Evolutionary conservation across 306 rosid species (phyloP).

Genomic region (Argentina anserina): DNA sequence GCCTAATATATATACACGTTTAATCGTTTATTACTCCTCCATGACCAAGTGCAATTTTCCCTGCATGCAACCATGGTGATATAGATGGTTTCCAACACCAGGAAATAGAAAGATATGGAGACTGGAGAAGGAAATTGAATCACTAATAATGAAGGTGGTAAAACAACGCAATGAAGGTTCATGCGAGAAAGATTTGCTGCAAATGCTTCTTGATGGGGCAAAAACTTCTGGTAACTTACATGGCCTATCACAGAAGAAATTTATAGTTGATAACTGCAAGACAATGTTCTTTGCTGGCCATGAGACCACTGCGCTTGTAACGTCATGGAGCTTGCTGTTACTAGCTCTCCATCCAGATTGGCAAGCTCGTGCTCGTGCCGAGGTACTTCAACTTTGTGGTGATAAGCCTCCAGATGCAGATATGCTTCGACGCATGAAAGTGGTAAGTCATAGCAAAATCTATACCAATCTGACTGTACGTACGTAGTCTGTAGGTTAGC

Average conservation of each 20-base stretch:
- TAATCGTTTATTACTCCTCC: background rate
- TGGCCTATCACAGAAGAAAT: constrained; percentile 30
- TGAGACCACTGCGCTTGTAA: constrained; percentile 24
- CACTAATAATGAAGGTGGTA: constrained; percentile 40
- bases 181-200: constrained; percentile 53
- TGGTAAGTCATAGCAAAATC: constrained; percentile 19
- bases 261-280: constrained; percentile 49
- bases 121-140: constrained; percentile 50
- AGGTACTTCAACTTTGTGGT: constrained; percentile 15
- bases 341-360: constrained; percentile 32
- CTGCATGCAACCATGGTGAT: background rate
- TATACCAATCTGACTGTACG: too few species aligned
- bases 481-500: too few species aligned
- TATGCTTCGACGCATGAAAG: constrained; percentile 34
- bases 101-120: constrained; percentile 46
- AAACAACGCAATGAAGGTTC: constrained; percentile 34
- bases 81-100: constrained; percentile 57
- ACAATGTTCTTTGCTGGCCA: constrained; percentile 35
- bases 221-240: constrained; percentile 13
- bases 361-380: constrained; percentile 33
- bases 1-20: too few species aligned
- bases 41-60: background rate
- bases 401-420: constrained; percentile 13
- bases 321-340: constrained; percentile 29
- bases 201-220: constrained; percentile 63